These are phyloP conservation scores for Gracilaria caudata DNA, from an alignment of 23 red algal genomes.

Conservation along the genomic window DNA sequence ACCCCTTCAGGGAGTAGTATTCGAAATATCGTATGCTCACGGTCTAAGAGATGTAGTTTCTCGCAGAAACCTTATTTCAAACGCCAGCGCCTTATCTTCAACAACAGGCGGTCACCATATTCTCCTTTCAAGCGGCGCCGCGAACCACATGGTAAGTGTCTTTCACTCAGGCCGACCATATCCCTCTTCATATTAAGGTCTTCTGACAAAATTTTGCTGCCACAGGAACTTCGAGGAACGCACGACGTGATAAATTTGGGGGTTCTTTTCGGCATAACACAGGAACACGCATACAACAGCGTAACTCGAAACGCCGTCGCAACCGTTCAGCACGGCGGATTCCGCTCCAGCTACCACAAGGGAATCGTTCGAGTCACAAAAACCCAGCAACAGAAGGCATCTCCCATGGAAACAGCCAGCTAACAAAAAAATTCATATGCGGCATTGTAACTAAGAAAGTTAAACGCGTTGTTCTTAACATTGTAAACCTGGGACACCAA, in stretches of 20 bases:
- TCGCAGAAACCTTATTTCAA: slow-evolving; percentile 50
- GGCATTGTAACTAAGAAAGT: neutral
- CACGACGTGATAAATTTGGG: slow-evolving; percentile 77
- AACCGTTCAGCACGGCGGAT: slow-evolving; percentile 51
- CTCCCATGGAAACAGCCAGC: slow-evolving; percentile 2
- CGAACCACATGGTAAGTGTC: slow-evolving; percentile 49
- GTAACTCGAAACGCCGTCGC: slow-evolving; percentile 33
- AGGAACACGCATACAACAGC: slow-evolving; percentile 42
- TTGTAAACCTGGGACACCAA: neutral
- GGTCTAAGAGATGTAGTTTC: slow-evolving; percentile 30
- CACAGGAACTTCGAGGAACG: slow-evolving; percentile 69
- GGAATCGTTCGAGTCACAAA: slow-evolving; percentile 55
- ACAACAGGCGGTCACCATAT: slow-evolving; percentile 41
- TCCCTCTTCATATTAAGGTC: neutral
- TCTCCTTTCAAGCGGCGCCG: slow-evolving; percentile 66
- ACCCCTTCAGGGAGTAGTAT: slow-evolving; percentile 35
- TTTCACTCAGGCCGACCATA: too few species aligned
- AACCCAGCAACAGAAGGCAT: neutral
- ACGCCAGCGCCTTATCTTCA: slow-evolving; percentile 20
- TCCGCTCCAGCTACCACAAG: slow-evolving; percentile 53
- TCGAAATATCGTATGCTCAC: slow-evolving; percentile 67
- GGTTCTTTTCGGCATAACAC: slow-evolving; percentile 59
- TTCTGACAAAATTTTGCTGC: slow-evolving; percentile 6
- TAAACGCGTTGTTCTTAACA: neutral
- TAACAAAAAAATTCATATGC: neutral